Evolutionary conservation across 495 filamentous ascomycete genomes (phyloP).

Genomic region (Elasticomyces elasticus): DNA sequence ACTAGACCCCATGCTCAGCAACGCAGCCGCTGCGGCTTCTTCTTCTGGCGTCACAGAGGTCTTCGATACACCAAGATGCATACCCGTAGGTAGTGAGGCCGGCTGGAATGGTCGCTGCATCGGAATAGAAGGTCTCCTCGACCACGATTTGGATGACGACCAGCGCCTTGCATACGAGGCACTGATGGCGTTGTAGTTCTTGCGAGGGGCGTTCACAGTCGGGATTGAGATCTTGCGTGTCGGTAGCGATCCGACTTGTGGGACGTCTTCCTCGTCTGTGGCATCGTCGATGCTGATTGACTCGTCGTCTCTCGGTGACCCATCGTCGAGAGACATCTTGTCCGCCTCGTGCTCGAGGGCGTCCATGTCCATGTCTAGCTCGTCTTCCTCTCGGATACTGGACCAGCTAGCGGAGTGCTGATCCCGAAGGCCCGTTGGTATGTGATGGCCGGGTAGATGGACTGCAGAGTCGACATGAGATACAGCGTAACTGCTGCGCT

Average conservation of each 20-base stretch:
- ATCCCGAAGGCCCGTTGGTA: conserved; percentile 40
- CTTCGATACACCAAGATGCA: background rate
- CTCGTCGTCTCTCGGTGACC: conserved; percentile 62
- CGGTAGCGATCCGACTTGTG: conserved; percentile 74
- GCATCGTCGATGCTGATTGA: conserved; percentile 81
- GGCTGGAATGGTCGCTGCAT: conserved; percentile 9
- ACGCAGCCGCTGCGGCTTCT: conserved; percentile 73
- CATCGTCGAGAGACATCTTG: conserved; percentile 89
- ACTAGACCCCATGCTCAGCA: conserved; percentile 72
- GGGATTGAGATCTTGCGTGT: conserved; percentile 48
- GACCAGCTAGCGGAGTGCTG: conserved; percentile 55
- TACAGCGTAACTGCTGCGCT: conserved; percentile 29
- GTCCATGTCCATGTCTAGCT: conserved; percentile 54
- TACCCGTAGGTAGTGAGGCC: conserved; percentile 8
- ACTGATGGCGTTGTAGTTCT: conserved; percentile 29
- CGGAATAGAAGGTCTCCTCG: conserved; percentile 4
- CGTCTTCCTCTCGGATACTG: conserved; percentile 45
- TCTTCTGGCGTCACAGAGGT: conserved; percentile 45
- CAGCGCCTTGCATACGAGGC: conserved; percentile 3
- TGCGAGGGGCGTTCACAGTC: conserved; percentile 13
- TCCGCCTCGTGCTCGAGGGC: conserved; percentile 72
- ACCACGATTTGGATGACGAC: conserved; percentile 13
- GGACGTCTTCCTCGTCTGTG: conserved; percentile 98
- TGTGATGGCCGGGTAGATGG: conserved; percentile 27
- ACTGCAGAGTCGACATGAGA: conserved; percentile 26